These are phyloP conservation scores for Aureobasidium melanogenum DNA, from an alignment of 2,329 filamentous ascomycete species.

Conservation along the genomic window DNA sequence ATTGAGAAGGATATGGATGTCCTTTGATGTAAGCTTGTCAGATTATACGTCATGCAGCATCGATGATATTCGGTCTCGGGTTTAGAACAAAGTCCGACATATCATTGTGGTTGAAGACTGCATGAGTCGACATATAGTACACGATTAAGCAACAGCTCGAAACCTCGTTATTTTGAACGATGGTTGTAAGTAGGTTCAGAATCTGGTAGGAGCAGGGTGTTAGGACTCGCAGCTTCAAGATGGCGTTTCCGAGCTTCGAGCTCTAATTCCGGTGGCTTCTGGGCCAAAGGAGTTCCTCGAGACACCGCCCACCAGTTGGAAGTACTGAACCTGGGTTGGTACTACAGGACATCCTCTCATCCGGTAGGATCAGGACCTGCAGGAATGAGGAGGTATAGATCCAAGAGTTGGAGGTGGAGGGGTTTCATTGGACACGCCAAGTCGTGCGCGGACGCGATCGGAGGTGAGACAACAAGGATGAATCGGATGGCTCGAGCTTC, in stretches of 20 bases:
- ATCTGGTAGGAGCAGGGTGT: neutral
- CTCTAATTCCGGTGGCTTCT: neutral
- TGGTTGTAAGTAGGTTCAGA: too few species aligned
- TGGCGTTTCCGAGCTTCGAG: neutral
- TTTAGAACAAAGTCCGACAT: neutral
- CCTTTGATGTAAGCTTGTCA: neutral
- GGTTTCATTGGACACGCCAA: neutral
- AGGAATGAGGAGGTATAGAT: neutral
- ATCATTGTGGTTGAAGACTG: too few species aligned
- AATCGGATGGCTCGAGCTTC: neutral
- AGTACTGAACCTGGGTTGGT: neutral
- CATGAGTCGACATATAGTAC: too few species aligned
- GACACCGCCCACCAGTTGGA: neutral
- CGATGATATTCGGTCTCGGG: neutral
- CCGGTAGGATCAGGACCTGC: neutral
- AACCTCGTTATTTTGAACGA: neutral
- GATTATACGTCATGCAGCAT: neutral
- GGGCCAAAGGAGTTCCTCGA: too few species aligned
- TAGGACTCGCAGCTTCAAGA: neutral
- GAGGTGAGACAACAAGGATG: neutral
- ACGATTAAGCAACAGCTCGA: neutral
- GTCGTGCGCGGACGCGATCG: neutral
- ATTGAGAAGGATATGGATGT: neutral
- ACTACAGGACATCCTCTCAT: neutral
- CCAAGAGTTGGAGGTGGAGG: neutral